phyloP scores from a whole-genome alignment of 1,139 yeast species.

The Casaregolazyma lundiana region DNA sequence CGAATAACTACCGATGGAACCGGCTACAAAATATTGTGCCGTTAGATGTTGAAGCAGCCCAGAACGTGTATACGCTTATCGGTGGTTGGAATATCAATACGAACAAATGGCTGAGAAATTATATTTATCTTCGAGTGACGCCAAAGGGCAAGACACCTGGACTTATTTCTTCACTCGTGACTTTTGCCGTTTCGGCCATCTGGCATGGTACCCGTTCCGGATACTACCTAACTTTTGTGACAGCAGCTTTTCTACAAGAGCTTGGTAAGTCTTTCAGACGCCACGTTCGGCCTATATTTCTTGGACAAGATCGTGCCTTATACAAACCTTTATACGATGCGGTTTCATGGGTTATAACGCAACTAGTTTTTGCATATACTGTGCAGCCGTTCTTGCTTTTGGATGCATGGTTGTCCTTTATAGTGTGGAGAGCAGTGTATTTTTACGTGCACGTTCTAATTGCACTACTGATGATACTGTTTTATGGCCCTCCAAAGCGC shows the following conservation, averaged over 20 bases:
- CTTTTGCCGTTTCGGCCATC: conserved; percentile 87
- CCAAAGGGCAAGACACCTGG: conserved; percentile 78
- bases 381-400: conserved; percentile 83
- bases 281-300: conserved; percentile 79
- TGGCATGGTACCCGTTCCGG: conserved; percentile 99
- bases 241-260: conserved; percentile 84
- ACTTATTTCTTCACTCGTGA: conserved; percentile 72
- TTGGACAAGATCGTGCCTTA: conserved; percentile 61
- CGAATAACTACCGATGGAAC: conserved; percentile 68
- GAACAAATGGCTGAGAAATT: conserved; percentile 90
- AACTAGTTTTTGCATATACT: conserved; percentile 68
- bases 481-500: conserved; percentile 67
- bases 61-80: conserved; percentile 74
- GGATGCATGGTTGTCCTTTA: conserved; percentile 57
- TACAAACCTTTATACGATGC: conserved; percentile 65
- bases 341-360: conserved; percentile 64
- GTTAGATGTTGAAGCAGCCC: conserved; percentile 76
- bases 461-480: conserved; percentile 46
- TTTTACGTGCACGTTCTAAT: conserved; percentile 64
- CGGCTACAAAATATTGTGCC: conserved; percentile 90
- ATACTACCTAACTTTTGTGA: conserved; percentile 80
- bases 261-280: conserved; percentile 74
- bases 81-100: conserved; percentile 98
- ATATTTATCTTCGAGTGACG: conserved; percentile 79
- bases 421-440: conserved; percentile 68